Percentiles rank a stretch among this genome's conserved stretches.
Conservation (phyloP, 176 grass and related monocot genomes). For the Lolium perenne region DNA sequence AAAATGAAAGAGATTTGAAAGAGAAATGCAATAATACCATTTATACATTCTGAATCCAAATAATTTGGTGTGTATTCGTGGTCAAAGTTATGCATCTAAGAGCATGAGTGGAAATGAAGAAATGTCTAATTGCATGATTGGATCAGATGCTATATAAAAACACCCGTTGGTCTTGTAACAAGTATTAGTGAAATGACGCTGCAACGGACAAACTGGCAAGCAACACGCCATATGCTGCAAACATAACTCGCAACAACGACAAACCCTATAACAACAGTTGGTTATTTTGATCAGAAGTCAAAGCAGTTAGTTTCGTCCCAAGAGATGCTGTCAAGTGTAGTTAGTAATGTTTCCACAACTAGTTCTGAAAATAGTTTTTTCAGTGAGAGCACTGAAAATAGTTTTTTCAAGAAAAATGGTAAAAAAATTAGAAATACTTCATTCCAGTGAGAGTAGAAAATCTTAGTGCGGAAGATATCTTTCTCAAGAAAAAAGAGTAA, state of each 20-base stretch:
- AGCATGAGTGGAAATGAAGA: background rate
- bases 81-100: too few species aligned
- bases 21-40: too few species aligned
- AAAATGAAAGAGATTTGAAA: too few species aligned
- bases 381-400: background rate
- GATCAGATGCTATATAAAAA: background rate
- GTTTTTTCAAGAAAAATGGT: constrained; percentile 25
- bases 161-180: background rate
- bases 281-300: background rate
- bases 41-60: too few species aligned
- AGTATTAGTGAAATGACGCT: background rate
- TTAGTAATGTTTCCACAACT: constrained; percentile 8
- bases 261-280: background rate
- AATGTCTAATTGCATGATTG: constrained; percentile 13
- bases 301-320: background rate
- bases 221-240: background rate
- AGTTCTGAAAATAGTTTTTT: background rate
- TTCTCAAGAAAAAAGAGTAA: constrained; percentile 23
- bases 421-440: background rate
- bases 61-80: too few species aligned
- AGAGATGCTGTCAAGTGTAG: constrained; percentile 2
- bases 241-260: background rate
- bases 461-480: background rate
- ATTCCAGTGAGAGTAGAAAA: background rate
- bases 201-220: background rate